Conservation (phyloP, 192 early-diverging fungal genomes). For the Phycomyces nitens region DNA sequence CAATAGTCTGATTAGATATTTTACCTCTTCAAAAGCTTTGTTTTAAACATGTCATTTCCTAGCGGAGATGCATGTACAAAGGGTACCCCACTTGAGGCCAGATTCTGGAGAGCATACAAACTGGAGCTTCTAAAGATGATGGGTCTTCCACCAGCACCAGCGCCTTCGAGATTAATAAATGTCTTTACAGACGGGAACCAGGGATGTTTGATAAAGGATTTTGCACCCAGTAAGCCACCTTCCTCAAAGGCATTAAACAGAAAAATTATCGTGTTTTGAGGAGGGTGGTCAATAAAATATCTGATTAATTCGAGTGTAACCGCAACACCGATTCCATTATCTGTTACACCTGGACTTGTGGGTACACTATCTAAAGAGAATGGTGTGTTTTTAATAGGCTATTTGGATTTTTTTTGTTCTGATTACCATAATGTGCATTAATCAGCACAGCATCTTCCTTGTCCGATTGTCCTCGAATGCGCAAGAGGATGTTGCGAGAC, state of each 20-base stretch:
- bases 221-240: constrained; percentile 57
- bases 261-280: constrained; percentile 61
- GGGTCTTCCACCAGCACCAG: constrained; percentile 66
- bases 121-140: constrained; percentile 53
- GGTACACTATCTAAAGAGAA: constrained; percentile 54
- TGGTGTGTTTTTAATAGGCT: no score
- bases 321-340: constrained; percentile 61
- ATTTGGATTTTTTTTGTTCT: neutral
- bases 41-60: constrained; percentile 61
- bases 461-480: neutral
- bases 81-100: constrained; percentile 33
- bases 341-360: constrained; percentile 64
- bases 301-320: constrained; percentile 59
- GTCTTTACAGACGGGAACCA: constrained; percentile 58
- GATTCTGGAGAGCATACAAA: constrained; percentile 27
- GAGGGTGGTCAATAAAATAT: constrained; percentile 50
- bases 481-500: constrained; percentile 22
- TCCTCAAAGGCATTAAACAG: constrained; percentile 74
- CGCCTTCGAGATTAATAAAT: constrained; percentile 68
- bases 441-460: constrained; percentile 50
- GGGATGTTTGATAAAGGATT: constrained; percentile 55
- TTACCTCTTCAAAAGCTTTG: constrained; percentile 54
- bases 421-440: constrained; percentile 57
- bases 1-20: neutral
- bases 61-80: constrained; percentile 54